Conservation (phyloP, 2,329 filamentous ascomycete genomes). For the Blastomyces emzantsi region DNA sequence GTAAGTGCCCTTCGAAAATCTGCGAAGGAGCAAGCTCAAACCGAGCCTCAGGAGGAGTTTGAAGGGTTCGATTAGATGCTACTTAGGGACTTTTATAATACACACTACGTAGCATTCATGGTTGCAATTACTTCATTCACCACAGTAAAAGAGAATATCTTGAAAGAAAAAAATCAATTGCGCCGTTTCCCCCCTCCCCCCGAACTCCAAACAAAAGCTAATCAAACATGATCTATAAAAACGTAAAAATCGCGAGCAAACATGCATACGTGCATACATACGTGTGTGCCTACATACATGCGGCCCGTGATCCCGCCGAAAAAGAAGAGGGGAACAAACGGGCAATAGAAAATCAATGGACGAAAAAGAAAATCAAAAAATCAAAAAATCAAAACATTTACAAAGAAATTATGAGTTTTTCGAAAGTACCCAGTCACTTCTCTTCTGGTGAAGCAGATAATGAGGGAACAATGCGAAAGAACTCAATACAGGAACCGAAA, state of each 20-base stretch:
- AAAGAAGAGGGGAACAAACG: constrained; percentile 3
- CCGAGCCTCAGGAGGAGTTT: constrained; percentile 42
- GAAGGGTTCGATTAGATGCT: constrained; percentile 45
- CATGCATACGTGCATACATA: neutral
- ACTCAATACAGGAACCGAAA: constrained; percentile 1
- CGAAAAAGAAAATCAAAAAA: neutral
- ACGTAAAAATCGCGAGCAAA: neutral
- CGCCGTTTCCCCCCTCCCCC: neutral
- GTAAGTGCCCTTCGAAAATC: constrained; percentile 50
- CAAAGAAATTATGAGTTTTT: neutral
- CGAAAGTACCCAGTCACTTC: neutral
- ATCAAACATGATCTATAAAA: neutral
- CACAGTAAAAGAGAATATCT: neutral
- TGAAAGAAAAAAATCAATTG: neutral
- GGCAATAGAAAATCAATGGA: neutral
- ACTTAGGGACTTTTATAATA: neutral
- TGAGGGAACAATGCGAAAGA: constrained; percentile 11
- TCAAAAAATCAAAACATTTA: neutral
- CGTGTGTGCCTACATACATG: neutral
- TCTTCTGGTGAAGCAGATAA: constrained; percentile 2
- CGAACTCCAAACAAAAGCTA: constrained; percentile 1
- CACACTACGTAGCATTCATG: neutral
- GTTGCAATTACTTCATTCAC: constrained; percentile 1
- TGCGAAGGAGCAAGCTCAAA: constrained; percentile 17
- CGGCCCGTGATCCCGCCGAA: neutral